These are phyloP conservation scores for Stagonosporopsis tanaceti DNA, from an alignment of 2,329 filamentous ascomycete genomes.

Conservation along the genomic window DNA sequence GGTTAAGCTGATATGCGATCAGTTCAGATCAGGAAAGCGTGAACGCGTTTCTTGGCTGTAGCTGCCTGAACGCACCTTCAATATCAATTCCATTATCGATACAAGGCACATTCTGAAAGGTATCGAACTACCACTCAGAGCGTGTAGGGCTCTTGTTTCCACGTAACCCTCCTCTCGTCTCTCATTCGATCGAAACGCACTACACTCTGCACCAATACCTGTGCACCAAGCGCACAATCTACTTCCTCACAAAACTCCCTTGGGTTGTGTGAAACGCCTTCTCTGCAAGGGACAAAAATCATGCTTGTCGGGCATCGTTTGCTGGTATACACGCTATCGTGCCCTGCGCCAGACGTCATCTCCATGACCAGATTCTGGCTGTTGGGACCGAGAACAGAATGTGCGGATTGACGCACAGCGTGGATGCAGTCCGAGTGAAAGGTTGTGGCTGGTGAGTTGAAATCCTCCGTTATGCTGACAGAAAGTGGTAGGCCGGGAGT, in stretches of 20 bases:
- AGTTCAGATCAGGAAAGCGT: not conserved
- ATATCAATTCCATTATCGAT: not conserved
- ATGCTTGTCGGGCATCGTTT: slow-evolving; percentile 58
- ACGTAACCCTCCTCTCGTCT: slow-evolving; percentile 44
- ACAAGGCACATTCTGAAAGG: not conserved
- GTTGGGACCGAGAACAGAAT: slow-evolving; percentile 62
- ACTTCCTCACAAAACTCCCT: slow-evolving; percentile 55
- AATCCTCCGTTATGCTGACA: slow-evolving; percentile 68
- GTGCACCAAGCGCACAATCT: slow-evolving; percentile 57
- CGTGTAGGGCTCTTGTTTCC: slow-evolving; percentile 44
- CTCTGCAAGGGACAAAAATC: slow-evolving; percentile 58
- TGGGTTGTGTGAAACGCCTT: slow-evolving; percentile 59
- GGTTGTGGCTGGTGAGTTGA: slow-evolving; percentile 62
- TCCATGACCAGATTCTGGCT: slow-evolving; percentile 62
- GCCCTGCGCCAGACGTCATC: slow-evolving; percentile 71
- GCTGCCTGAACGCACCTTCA: not conserved
- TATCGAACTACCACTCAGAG: not conserved
- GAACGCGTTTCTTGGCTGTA: not conserved
- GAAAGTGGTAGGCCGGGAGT: slow-evolving; percentile 60
- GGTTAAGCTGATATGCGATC: too few relatives aligned
- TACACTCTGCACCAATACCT: slow-evolving; percentile 61
- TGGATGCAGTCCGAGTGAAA: slow-evolving; percentile 74
- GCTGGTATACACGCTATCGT: slow-evolving; percentile 61
- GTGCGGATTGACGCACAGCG: slow-evolving; percentile 69
- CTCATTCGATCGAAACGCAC: slow-evolving; percentile 58